Evolutionary conservation across 2,329 filamentous ascomycete species (phyloP).

Genomic region (Cladosporium sp.): DNA sequence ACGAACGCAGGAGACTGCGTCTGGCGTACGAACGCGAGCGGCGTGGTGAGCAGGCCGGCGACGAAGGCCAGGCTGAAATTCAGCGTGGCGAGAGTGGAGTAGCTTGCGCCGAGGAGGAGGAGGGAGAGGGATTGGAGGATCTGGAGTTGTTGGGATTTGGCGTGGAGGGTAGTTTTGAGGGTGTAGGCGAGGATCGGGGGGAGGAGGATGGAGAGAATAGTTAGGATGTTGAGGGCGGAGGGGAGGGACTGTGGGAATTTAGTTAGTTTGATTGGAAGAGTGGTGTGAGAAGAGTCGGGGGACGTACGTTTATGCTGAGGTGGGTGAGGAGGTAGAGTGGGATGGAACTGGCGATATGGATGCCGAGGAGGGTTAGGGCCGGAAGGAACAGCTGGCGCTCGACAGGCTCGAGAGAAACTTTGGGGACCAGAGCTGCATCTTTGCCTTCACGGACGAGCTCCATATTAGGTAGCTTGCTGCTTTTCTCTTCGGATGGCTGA

Average conservation of each 20-base stretch:
- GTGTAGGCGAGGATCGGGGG: constrained; percentile 28
- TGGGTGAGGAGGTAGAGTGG: constrained; percentile 88
- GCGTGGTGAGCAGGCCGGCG: constrained; percentile 74
- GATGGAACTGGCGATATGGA: constrained; percentile 75
- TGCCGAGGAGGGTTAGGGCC: constrained; percentile 67
- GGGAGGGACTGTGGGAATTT: constrained; percentile 17
- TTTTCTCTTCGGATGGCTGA: constrained; percentile 26
- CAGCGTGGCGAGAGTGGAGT: constrained; percentile 88
- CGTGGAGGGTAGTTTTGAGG: constrained; percentile 20
- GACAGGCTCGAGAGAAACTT: constrained; percentile 40
- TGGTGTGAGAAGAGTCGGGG: constrained; percentile 18
- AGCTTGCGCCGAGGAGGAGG: constrained; percentile 85
- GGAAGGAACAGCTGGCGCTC: constrained; percentile 73
- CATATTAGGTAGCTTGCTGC: constrained; percentile 37
- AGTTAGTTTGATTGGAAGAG: background rate
- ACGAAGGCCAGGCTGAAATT: constrained; percentile 92
- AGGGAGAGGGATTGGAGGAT: constrained; percentile 89
- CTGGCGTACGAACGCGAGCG: constrained; percentile 69
- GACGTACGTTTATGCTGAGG: constrained; percentile 62
- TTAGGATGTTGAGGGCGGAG: constrained; percentile 51
- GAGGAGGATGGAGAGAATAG: constrained; percentile 42
- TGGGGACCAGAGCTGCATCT: constrained; percentile 41
- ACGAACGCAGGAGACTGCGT: constrained; percentile 20
- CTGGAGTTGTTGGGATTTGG: constrained; percentile 63
- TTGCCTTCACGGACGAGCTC: constrained; percentile 40